These are phyloP conservation scores for Ascoidea tarda DNA, from an alignment of 805 yeast species.

Conservation along the genomic window DNA sequence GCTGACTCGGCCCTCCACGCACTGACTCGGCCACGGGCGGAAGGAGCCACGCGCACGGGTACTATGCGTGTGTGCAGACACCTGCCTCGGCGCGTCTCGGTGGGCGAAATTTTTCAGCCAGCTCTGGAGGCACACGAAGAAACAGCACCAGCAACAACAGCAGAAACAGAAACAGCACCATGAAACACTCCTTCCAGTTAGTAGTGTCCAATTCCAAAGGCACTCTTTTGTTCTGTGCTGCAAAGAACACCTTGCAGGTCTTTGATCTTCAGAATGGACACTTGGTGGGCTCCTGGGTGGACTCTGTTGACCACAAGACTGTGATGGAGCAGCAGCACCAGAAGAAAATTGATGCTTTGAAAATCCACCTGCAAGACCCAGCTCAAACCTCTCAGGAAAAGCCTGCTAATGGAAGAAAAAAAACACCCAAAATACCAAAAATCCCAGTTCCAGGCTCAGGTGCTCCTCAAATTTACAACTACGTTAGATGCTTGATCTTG, in stretches of 20 bases:
- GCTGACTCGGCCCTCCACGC: no score
- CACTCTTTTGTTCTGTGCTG: conserved; percentile 35
- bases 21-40: no score
- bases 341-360: conserved; percentile 21
- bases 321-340: conserved; percentile 33
- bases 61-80: no score
- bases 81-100: no score
- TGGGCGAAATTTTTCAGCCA: no score
- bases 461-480: conserved; percentile 52
- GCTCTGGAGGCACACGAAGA: no score
- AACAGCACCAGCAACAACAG: no score
- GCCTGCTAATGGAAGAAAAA: conserved; percentile 13
- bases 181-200: conserved; percentile 66
- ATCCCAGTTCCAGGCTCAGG: conserved; percentile 54
- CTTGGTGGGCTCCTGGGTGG: conserved; percentile 48
- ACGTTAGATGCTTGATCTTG: conserved; percentile 49
- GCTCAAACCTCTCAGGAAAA: conserved; percentile 10
- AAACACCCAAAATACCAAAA: conserved; percentile 29
- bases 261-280: conserved; percentile 26
- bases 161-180: conserved; percentile 6
- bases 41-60: no score
- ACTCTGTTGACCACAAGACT: conserved; percentile 34
- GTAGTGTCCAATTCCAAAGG: conserved; percentile 31
- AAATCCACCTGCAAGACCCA: conserved; percentile 19
- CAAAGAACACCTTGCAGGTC: conserved; percentile 44